A percentile compares a stretch with the other conserved stretches of the same genome.
Evolutionary conservation across 2,329 filamentous ascomycete species (phyloP).

Genomic region (Gnomoniopsis sp.): DNA sequence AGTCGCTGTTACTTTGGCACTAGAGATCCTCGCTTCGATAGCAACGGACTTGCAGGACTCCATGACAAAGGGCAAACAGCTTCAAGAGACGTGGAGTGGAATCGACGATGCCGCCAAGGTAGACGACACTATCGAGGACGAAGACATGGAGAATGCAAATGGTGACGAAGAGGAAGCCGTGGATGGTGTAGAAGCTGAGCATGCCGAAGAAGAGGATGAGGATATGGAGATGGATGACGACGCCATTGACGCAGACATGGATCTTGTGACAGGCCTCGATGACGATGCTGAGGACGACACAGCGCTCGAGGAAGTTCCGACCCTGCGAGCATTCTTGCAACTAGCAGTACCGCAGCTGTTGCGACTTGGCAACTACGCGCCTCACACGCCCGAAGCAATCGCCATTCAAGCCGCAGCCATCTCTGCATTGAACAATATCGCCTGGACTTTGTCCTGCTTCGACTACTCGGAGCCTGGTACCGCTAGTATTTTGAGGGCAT

Average conservation of each 20-base stretch:
- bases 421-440: conserved; percentile 62
- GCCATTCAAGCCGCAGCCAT: conserved; percentile 52
- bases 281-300: conserved; percentile 39
- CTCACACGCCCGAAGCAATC: conserved; percentile 37
- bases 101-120: conserved; percentile 36
- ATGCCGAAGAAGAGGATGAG: conserved; percentile 33
- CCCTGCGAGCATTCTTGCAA: conserved; percentile 45
- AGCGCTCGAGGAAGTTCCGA: conserved; percentile 50
- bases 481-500: conserved; percentile 47
- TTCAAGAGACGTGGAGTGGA: conserved; percentile 37
- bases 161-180: conserved; percentile 27
- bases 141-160: conserved; percentile 18
- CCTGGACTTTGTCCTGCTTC: conserved; percentile 62
- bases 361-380: conserved; percentile 39
- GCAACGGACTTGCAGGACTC: conserved; percentile 55
- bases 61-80: conserved; percentile 40
- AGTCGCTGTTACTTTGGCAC: conserved; percentile 50
- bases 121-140: conserved; percentile 26
- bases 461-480: conserved; percentile 56
- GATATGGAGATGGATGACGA: conserved; percentile 33
- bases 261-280: conserved; percentile 52
- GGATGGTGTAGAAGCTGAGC: conserved; percentile 33
- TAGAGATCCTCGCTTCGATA: conserved; percentile 63
- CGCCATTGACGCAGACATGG: conserved; percentile 64
- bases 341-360: conserved; percentile 47